Evolutionary conservation across 78 protist genomes (phyloP), one percentile per base, ranked within the genome.

Genomic region (Dictyostelium firmibasis): DNA sequence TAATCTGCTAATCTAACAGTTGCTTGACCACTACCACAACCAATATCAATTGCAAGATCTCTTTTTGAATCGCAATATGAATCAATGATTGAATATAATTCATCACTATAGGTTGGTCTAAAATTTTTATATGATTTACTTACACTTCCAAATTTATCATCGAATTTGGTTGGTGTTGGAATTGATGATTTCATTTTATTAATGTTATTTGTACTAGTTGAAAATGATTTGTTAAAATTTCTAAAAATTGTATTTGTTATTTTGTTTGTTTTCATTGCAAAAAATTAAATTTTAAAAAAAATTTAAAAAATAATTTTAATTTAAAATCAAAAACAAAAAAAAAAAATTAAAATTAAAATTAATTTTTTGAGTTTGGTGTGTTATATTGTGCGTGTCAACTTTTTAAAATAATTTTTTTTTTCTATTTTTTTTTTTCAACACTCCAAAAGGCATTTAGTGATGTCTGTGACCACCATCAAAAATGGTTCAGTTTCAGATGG

Each of bases 11-110:
- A 18, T 50, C 38, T 38, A n/a, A 89, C 81, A 4, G 94, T 81
- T 29, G 88, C 86, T 81, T 89, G 94, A 29, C 94, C 94, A 69
- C 14, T 29, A 27, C 94, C 94, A 69, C 82, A 81, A 6, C 88
- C 94, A 33, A 89, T 67, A 70, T 89, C 94, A 27, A 89, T 23
- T 20, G 83, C 70, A 23, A 89, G 50, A 14, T 89, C 77, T 14
- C 78, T 33, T 31, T 29, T 72, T 13, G 43, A 6, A 16, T 79
- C 87, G 25, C 11, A n/a, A 33, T 27, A 14, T 0, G 82, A 35
- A 16, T 89, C 74, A 23, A 89, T 64, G n/a, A 89, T 81, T 38
- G 83, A 85, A 69, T 29, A 89, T 25, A 89, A 33, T 47, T 89
- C 87, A 3, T 81, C 41, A 9, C 82, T 78, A 81, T 89, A 89